Conservation (phyloP, 257 asterid genomes). For the Jacaranda copaia region DNA sequence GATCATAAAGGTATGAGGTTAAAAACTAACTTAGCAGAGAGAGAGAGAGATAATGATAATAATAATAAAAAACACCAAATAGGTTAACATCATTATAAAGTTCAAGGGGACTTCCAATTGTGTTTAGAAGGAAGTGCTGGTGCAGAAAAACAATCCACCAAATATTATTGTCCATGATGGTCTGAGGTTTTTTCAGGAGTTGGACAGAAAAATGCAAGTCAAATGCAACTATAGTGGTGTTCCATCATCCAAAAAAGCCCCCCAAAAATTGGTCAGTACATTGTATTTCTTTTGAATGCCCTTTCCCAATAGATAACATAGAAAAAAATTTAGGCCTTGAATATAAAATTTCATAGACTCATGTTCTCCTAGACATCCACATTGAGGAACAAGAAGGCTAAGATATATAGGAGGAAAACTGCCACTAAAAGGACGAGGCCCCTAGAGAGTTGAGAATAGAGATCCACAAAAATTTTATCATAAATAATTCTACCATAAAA, state of each 20-base stretch:
- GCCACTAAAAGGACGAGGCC: not conserved
- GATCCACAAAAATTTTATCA: not conserved
- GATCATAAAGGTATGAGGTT: conserved; percentile 29
- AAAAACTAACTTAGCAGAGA: conserved; percentile 25
- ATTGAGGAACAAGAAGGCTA: conserved; percentile 9
- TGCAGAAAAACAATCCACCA: conserved; percentile 18
- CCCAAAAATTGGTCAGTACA: not conserved
- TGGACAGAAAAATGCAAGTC: not conserved
- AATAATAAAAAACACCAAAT: not conserved
- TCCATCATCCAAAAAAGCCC: not conserved
- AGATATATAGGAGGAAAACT: not conserved
- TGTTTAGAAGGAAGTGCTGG: not conserved
- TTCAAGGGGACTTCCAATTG: not conserved
- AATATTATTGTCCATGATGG: conserved; percentile 9
- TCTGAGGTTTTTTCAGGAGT: not conserved
- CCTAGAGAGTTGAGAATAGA: not conserved
- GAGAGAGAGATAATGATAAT: no score
- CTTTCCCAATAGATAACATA: not conserved
- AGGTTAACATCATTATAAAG: conserved; percentile 1
- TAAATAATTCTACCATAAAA: not conserved
- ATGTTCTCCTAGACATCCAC: conserved; percentile 17
- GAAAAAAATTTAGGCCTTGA: not conserved
- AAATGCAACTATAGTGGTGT: not conserved
- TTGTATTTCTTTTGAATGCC: not conserved
- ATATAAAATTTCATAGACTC: not conserved